Evolutionary conservation across 331 rosid species (phyloP).

Genomic region (Malus hybrid): DNA sequence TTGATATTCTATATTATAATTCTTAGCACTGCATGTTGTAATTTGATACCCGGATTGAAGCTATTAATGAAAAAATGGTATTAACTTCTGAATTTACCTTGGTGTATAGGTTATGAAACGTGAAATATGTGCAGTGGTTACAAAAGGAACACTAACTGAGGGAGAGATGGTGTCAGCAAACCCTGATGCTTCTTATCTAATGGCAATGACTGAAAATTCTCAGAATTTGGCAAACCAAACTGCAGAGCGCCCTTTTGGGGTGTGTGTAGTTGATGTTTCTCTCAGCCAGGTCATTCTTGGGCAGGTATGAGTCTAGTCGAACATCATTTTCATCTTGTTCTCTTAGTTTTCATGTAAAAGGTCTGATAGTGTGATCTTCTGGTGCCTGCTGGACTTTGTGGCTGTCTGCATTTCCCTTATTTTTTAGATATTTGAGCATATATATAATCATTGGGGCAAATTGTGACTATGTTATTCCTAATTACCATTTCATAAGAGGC

Average conservation of each 20-base stretch:
- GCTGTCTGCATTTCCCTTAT: background rate
- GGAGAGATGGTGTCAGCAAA: slow-evolving; percentile 76
- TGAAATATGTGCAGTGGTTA: slow-evolving; percentile 87
- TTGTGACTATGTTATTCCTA: background rate
- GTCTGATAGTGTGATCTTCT: background rate
- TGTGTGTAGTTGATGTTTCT: slow-evolving; percentile 76
- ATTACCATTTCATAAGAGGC: background rate
- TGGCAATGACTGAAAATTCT: slow-evolving; percentile 74
- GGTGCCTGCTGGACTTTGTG: background rate
- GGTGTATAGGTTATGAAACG: slow-evolving; percentile 78
- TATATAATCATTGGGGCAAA: background rate
- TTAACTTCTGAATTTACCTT: background rate
- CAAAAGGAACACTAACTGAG: slow-evolving; percentile 83
- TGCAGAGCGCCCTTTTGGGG: slow-evolving; percentile 52
- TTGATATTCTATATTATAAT: background rate
- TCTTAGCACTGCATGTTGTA: background rate
- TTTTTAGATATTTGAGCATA: background rate
- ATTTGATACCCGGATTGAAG: background rate
- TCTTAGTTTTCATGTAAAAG: background rate
- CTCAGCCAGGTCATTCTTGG: slow-evolving; percentile 79
- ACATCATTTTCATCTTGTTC: background rate
- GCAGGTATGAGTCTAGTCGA: slow-evolving; percentile 52
- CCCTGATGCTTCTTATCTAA: slow-evolving; percentile 77
- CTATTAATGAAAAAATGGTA: background rate
- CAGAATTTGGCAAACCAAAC: slow-evolving; percentile 34